Conservation (phyloP, 495 filamentous ascomycete species). For the Sporormia fimetaria region DNA sequence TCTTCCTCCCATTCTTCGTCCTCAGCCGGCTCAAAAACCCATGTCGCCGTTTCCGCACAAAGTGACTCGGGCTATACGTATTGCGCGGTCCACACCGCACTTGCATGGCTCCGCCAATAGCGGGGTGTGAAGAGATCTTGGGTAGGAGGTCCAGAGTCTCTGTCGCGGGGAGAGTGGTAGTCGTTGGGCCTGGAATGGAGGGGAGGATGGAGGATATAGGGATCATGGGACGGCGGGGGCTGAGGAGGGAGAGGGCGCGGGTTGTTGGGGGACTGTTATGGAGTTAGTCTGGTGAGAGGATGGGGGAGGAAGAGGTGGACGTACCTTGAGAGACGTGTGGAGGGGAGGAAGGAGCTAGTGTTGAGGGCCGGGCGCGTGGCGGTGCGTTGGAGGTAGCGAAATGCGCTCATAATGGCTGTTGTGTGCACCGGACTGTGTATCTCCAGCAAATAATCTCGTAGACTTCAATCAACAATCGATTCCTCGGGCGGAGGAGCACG, state of each 20-base stretch:
- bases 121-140: slow-evolving; percentile 42
- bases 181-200: slow-evolving; percentile 26
- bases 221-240: slow-evolving; percentile 31
- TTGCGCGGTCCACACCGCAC: slow-evolving; percentile 45
- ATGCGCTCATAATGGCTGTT: slow-evolving; percentile 22
- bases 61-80: slow-evolving; percentile 56
- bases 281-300: not conserved
- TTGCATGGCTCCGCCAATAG: slow-evolving; percentile 34
- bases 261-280: slow-evolving; percentile 2
- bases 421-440: not conserved
- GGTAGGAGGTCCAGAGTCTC: slow-evolving; percentile 36
- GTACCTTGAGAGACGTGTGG: slow-evolving; percentile 13
- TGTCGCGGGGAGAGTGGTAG: slow-evolving; percentile 9
- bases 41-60: slow-evolving; percentile 59
- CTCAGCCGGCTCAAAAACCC: slow-evolving; percentile 53
- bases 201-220: slow-evolving; percentile 26
- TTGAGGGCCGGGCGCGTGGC: slow-evolving; percentile 1
- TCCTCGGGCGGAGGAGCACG: not conserved
- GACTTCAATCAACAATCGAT: too few relatives aligned
- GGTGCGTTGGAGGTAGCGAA: slow-evolving; percentile 21
- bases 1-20: slow-evolving; percentile 44
- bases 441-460: too few relatives aligned
- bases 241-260: slow-evolving; percentile 33
- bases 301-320: not conserved
- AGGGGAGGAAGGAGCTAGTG: slow-evolving; percentile 1